These are phyloP conservation scores for Nectriaceae sp. DNA, from an alignment of 2,329 filamentous ascomycete species.

Conservation along the genomic window DNA sequence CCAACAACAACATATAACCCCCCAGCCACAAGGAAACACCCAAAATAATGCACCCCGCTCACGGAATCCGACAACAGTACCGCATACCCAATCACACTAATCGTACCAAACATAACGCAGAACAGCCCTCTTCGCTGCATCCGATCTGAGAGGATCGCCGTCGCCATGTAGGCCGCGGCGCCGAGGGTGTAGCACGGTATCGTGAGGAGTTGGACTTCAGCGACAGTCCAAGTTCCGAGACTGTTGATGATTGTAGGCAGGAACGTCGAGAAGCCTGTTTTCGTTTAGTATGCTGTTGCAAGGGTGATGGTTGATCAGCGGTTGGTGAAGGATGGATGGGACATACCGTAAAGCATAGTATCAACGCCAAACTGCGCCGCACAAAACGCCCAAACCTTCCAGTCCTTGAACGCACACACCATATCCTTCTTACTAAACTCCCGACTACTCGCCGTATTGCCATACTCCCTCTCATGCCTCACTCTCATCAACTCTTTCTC, in stretches of 20 bases:
- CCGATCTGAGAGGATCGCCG: constrained; percentile 68
- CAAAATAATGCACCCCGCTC: constrained; percentile 70
- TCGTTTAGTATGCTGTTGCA: constrained; percentile 1
- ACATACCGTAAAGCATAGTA: constrained; percentile 69
- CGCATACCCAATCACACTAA: constrained; percentile 70
- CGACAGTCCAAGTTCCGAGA: constrained; percentile 62
- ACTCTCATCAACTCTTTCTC: constrained; percentile 67
- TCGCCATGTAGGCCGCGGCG: constrained; percentile 66
- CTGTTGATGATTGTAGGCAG: constrained; percentile 76
- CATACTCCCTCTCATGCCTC: constrained; percentile 43
- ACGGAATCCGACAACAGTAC: constrained; percentile 63
- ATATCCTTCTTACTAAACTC: constrained; percentile 62
- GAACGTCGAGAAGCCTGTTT: constrained; percentile 70
- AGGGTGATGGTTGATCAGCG: too few species aligned
- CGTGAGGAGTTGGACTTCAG: constrained; percentile 73
- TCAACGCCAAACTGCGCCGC: constrained; percentile 72
- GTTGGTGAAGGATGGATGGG: too few species aligned
- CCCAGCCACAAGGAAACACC: constrained; percentile 72
- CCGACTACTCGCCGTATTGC: constrained; percentile 47
- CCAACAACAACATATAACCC: constrained; percentile 67
- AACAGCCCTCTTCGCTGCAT: constrained; percentile 67
- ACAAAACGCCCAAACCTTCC: constrained; percentile 74
- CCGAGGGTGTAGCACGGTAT: constrained; percentile 78
- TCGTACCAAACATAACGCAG: constrained; percentile 59
- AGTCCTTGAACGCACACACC: constrained; percentile 67